phyloP scores from a whole-genome alignment of 2,329 filamentous ascomycete genomes.

The Claviceps digitariae region DNA sequence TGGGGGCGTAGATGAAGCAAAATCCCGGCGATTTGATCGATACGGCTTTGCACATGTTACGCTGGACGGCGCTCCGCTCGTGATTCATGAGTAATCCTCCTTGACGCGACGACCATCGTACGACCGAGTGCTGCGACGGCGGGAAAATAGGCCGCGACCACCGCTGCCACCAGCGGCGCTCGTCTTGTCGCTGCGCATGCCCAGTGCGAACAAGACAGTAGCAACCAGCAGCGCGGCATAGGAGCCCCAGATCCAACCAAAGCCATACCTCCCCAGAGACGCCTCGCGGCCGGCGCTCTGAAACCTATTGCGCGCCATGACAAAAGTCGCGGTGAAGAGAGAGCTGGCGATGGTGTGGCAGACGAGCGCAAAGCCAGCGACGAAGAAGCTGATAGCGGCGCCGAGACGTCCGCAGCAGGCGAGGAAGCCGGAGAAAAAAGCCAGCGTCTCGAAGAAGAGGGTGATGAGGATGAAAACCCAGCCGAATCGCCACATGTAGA shows the following conservation, averaged over 20 bases:
- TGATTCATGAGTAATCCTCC: constrained; percentile 49
- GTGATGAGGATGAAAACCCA: constrained; percentile 84
- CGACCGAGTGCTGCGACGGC: constrained; percentile 22
- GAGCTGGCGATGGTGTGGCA: constrained; percentile 53
- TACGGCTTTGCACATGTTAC: too few species aligned
- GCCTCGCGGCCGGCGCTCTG: constrained; percentile 39
- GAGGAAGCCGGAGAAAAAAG: constrained; percentile 55
- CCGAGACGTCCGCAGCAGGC: constrained; percentile 60
- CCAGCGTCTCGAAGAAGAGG: constrained; percentile 60
- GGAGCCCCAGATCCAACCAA: constrained; percentile 66
- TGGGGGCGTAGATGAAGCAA: too few species aligned
- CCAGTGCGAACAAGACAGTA: constrained; percentile 52
- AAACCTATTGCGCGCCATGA: constrained; percentile 57
- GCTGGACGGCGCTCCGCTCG: too few species aligned
- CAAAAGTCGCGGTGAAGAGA: constrained; percentile 63
- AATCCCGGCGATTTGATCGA: too few species aligned
- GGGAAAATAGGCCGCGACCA: constrained; percentile 11
- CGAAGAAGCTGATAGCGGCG: constrained; percentile 49
- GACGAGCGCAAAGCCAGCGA: constrained; percentile 48
- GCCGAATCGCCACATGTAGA: constrained; percentile 78
- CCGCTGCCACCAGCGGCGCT: constrained; percentile 12
- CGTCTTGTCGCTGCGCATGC: constrained; percentile 35
- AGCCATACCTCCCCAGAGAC: constrained; percentile 51
- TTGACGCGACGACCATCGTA: constrained; percentile 46
- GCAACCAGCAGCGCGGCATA: constrained; percentile 53